Base-by-base conservation (phyloP, 306 rosid species). In the Trifolium dubium region DNA sequence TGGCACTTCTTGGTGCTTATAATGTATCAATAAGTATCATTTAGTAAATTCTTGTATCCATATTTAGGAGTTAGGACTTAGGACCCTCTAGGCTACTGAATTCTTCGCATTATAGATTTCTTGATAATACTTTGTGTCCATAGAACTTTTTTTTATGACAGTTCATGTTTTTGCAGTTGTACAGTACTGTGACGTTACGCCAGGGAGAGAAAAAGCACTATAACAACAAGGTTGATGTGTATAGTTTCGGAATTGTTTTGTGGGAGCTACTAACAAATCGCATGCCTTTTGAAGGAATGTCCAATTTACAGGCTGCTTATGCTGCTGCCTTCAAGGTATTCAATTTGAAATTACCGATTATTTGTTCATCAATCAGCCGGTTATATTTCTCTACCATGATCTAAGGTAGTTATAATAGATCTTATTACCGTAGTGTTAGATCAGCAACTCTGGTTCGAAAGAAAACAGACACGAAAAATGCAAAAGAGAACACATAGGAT, bases 231-330 rank as follows among this genome's bases (percentile, higher is more conserved):
- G 99, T 94, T 64, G 99, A 94, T 50, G 99, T 94, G 69, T 94
- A 94, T 80, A 94, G 99, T 87, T 94, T 94, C 81, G 99, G 99
- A 61, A 88, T 94, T 67, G 99, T 94, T 80, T 80, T 94, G 60
- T 94, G 99, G 99, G 99, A 94, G 83, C 82, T 94, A 51, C 76
- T 94, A 84, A 94, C 99, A 60, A 94, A 94, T 71, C 97, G 99
- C 59, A 89, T 94, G 99, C 99, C 99, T 13, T 94, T 94, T 67
- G 99, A 94, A 80, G 99, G 99, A 83, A 94, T 94, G 99, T 94
- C 99, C 41, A 94, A 94, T 87, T 85, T 94, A 83, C 99, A 94
- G 83, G 99, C 99, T 65, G 98, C 98, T 40, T 94, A 94, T 81
- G 97, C 97, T 65, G 98, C 98, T 79, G 99, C 99, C 44, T 94